Conservation (phyloP, 1,139 yeast genomes). For the Starmera stellimalicola region DNA sequence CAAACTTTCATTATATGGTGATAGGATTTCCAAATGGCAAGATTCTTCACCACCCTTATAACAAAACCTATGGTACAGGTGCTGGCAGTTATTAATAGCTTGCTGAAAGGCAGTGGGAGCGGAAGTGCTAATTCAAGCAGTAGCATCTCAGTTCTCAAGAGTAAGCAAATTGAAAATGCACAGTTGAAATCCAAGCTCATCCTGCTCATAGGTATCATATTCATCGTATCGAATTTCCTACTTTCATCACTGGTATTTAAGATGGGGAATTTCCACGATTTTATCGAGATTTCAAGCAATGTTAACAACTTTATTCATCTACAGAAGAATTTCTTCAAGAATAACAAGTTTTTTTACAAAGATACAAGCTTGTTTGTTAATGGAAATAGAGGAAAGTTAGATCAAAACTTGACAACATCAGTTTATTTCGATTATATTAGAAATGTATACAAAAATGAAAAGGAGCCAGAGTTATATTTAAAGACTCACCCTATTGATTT, state of each 20-base stretch:
- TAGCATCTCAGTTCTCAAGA: background rate
- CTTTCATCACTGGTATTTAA: conserved; percentile 12
- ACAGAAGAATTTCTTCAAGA: conserved; percentile 13
- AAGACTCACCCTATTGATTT: conserved; percentile 10
- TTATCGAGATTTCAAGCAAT: conserved; percentile 11
- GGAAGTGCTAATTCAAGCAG: background rate
- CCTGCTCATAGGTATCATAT: conserved; percentile 12
- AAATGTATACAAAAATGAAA: conserved; percentile 7
- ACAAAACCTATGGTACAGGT: conserved; percentile 1
- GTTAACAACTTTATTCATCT: conserved; percentile 12
- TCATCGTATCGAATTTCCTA: conserved; percentile 12
- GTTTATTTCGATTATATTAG: conserved; percentile 9
- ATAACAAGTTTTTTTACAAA: conserved; percentile 9
- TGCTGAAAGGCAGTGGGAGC: background rate
- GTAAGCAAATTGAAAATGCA: conserved; percentile 6
- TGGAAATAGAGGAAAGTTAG: conserved; percentile 5
- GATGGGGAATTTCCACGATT: conserved; percentile 12
- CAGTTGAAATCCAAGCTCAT: conserved; percentile 16
- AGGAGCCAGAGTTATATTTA: conserved; percentile 11
- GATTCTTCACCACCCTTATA: background rate
- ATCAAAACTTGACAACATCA: conserved; percentile 11
- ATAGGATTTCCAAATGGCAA: too few relatives aligned
- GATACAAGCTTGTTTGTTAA: conserved; percentile 2
- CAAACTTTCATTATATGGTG: too few relatives aligned
- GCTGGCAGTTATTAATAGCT: background rate